phyloP scores from a whole-genome alignment of 1,284 basidiomycete species.

The Cyathus pygmaeus region DNA sequence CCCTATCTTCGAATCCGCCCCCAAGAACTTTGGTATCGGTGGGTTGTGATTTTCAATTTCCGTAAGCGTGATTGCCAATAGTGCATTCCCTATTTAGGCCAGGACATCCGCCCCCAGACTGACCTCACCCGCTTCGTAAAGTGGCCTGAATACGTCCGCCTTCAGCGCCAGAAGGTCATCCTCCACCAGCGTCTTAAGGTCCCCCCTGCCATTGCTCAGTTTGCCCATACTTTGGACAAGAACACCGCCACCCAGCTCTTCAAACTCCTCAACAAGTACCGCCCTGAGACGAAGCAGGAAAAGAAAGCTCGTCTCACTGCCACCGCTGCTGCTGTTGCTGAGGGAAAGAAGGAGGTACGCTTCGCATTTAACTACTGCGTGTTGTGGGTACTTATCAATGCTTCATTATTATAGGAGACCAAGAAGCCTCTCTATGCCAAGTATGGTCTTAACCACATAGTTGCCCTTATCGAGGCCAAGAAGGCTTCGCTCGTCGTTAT shows the following conservation, averaged over 20 bases:
- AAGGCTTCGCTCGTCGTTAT: constrained; percentile 98
- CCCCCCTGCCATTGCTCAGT: constrained; percentile 97
- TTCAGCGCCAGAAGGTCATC: constrained; percentile 99
- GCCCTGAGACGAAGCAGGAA: constrained; percentile 95
- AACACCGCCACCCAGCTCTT: constrained; percentile 99
- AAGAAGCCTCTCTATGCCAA: constrained; percentile 97
- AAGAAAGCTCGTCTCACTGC: constrained; percentile 94
- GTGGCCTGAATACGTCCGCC: constrained; percentile 99
- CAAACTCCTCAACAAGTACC: constrained; percentile 97
- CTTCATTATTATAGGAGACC: constrained; percentile 56
- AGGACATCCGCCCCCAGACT: constrained; percentile 90
- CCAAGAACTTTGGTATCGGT: constrained; percentile 98
- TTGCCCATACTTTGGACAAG: constrained; percentile 98
- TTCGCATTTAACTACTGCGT: constrained; percentile 42
- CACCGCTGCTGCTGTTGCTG: constrained; percentile 80
- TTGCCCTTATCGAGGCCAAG: constrained; percentile 96
- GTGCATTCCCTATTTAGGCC: constrained; percentile 62
- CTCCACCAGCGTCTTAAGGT: constrained; percentile 99
- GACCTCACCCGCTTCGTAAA: constrained; percentile 99
- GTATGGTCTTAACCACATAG: constrained; percentile 97
- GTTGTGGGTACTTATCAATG: too few relatives aligned
- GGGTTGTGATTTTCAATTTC: constrained; percentile 35
- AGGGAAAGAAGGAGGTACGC: constrained; percentile 78
- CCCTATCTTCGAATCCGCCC: constrained; percentile 92
- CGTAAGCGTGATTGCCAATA: neutral